Evolutionary conservation across 2,329 filamentous ascomycete genomes (phyloP).

Genomic region (Verticillium alfalfae): DNA sequence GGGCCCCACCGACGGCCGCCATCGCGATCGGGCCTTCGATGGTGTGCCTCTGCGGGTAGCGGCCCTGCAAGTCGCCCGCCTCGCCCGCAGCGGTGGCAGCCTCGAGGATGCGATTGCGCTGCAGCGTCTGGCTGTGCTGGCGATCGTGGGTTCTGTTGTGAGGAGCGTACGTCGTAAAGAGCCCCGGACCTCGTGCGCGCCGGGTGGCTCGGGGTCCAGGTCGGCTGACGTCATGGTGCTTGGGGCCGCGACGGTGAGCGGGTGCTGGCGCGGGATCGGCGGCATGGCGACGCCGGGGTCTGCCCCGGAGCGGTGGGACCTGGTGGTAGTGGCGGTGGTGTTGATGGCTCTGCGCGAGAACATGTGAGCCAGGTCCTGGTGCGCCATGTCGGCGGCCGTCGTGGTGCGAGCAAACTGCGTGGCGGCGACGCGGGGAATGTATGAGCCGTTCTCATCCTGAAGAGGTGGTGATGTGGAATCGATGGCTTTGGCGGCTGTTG

Average conservation of each 20-base stretch:
- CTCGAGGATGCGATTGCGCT: conserved; percentile 29
- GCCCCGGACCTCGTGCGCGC: conserved; percentile 28
- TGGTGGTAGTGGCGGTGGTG: conserved; percentile 5
- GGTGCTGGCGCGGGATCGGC: conserved; percentile 9
- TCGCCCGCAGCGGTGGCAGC: conserved; percentile 26
- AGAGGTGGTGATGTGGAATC: conserved; percentile 3
- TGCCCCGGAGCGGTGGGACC: conserved; percentile 28
- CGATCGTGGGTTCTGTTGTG: conserved; percentile 31
- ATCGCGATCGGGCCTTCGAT: conserved; percentile 18
- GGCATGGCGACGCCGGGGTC: background rate
- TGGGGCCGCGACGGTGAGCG: conserved; percentile 1
- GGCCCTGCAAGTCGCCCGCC: conserved; percentile 17
- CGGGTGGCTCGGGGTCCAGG: conserved; percentile 17
- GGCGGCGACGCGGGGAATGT: conserved; percentile 50
- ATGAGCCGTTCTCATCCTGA: conserved; percentile 16
- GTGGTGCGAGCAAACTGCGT: conserved; percentile 50
- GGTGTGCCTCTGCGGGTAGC: conserved; percentile 19
- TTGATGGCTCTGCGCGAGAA: conserved; percentile 34
- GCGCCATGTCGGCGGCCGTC: conserved; percentile 34
- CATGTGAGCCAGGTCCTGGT: conserved; percentile 29
- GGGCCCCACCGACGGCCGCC: background rate
- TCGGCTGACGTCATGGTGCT: conserved; percentile 10
- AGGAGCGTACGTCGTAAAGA: conserved; percentile 28
- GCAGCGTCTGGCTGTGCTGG: conserved; percentile 20
- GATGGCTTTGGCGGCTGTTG: background rate